Conservation (phyloP, 176 grass and related monocot species). For the Rhipidocladum racemiflorum region DNA sequence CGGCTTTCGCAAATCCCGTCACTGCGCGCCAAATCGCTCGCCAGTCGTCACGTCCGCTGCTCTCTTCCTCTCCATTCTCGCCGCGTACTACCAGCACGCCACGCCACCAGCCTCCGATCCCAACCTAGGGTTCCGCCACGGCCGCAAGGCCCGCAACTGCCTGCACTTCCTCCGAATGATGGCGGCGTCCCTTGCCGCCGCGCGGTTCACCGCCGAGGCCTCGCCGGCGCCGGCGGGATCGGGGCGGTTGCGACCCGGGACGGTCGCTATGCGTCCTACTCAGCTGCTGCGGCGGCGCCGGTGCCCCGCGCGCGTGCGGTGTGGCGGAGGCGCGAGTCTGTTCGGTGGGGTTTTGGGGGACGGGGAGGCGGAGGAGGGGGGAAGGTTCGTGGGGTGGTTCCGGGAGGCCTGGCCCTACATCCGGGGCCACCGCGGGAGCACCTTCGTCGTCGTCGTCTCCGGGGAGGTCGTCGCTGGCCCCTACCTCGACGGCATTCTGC, state of each 20-base stretch:
- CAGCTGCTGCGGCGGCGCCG: not conserved
- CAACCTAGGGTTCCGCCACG: not conserved
- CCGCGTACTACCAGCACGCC: not conserved
- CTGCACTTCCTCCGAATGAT: not conserved
- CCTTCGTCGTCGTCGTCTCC: slow-evolving; percentile 27
- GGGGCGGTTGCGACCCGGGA: not conserved
- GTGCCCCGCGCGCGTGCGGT: not conserved
- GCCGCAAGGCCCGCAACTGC: too few relatives aligned
- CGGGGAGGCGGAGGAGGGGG: slow-evolving; percentile 23
- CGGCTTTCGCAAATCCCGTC: not conserved
- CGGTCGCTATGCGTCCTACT: not conserved
- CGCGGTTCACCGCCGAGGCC: not conserved
- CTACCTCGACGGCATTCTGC: not conserved
- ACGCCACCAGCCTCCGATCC: not conserved
- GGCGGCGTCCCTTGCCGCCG: not conserved
- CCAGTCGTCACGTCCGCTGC: too few relatives aligned
- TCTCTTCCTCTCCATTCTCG: not conserved
- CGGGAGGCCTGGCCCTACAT: slow-evolving; percentile 57
- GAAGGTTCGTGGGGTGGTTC: slow-evolving; percentile 49
- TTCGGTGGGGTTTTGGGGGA: not conserved
- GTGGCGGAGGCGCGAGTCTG: not conserved
- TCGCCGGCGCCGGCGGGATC: not conserved
- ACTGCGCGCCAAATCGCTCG: not conserved
- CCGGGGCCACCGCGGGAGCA: not conserved
- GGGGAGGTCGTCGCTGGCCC: not conserved